phyloP scores from a whole-genome alignment of 106 monocot species.

The Dioscorea zingiberensis region DNA sequence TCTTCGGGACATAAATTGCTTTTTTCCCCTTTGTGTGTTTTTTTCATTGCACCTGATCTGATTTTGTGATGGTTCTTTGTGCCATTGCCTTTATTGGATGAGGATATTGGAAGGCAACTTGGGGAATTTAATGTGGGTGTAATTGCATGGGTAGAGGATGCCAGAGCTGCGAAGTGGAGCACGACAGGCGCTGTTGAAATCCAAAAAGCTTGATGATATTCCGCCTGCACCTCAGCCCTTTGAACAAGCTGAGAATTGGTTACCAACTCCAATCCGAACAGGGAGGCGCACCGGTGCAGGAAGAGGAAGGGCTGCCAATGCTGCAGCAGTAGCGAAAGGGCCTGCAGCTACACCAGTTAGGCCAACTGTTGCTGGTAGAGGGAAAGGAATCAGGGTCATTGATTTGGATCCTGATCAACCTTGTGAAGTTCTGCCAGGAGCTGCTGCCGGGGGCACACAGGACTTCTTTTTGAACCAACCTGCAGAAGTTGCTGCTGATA shows the following conservation, averaged over 20 bases:
- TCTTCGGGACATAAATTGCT: background rate
- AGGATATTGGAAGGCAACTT: conserved; percentile 25
- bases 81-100: background rate
- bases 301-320: conserved; percentile 67
- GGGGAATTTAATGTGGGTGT: conserved; percentile 33
- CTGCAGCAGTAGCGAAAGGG: conserved; percentile 55
- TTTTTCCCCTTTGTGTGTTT: background rate
- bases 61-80: conserved; percentile 1
- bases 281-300: conserved; percentile 60
- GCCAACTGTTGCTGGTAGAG: conserved; percentile 52
- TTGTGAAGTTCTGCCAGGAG: conserved; percentile 45
- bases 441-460: conserved; percentile 50
- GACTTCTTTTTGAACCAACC: conserved; percentile 43
- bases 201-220: conserved; percentile 71
- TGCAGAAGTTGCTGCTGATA: conserved; percentile 42
- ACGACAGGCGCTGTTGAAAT: conserved; percentile 83
- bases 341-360: conserved; percentile 36
- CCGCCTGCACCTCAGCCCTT: conserved; percentile 19
- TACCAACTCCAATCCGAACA: conserved; percentile 37
- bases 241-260: conserved; percentile 53
- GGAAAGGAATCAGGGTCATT: conserved; percentile 58
- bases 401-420: conserved; percentile 81
- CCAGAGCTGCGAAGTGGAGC: conserved; percentile 97
- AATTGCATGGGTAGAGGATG: conserved; percentile 97
- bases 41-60: background rate